Percentiles rank a stretch among this genome's conserved stretches.
phyloP scores from a whole-genome alignment of 2,329 filamentous ascomycete species.

The Fusarium xyrophilum region DNA sequence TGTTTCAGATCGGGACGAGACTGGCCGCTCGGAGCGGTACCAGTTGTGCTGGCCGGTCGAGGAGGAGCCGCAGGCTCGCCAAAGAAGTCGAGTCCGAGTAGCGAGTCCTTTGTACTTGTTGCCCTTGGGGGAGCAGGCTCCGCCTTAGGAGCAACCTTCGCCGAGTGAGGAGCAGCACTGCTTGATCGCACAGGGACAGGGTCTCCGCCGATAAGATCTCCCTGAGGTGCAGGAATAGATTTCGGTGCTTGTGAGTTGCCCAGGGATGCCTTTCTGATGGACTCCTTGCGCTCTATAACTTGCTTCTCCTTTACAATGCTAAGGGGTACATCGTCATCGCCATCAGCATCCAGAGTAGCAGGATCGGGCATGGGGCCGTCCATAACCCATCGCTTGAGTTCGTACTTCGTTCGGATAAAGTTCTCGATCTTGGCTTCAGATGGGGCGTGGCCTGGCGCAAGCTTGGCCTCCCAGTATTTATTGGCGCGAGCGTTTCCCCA shows the following conservation, averaged over 20 bases:
- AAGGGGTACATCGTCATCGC: slow-evolving; percentile 79
- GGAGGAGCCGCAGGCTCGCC: slow-evolving; percentile 75
- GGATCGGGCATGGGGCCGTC: slow-evolving; percentile 94
- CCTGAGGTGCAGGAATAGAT: slow-evolving; percentile 55
- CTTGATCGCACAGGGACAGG: slow-evolving; percentile 73
- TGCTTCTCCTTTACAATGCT: slow-evolving; percentile 72
- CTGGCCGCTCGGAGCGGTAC: slow-evolving; percentile 66
- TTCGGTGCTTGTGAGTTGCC: slow-evolving; percentile 51
- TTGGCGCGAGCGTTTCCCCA: slow-evolving; percentile 98
- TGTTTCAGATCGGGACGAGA: slow-evolving; percentile 95
- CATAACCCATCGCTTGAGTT: slow-evolving; percentile 99
- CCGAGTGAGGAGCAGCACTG: slow-evolving; percentile 71
- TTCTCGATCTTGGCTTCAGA: slow-evolving; percentile 99
- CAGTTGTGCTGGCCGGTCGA: slow-evolving; percentile 81
- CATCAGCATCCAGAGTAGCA: slow-evolving; percentile 80
- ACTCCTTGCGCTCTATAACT: slow-evolving; percentile 65
- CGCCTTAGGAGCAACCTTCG: slow-evolving; percentile 65
- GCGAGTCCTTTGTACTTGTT: slow-evolving; percentile 82
- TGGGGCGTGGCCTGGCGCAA: slow-evolving; percentile 87
- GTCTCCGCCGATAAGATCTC: slow-evolving; percentile 85
- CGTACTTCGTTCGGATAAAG: slow-evolving; percentile 99
- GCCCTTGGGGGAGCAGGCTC: slow-evolving; percentile 70
- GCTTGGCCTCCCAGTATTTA: slow-evolving; percentile 98
- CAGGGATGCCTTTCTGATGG: slow-evolving; percentile 65
- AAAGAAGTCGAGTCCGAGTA: slow-evolving; percentile 92